Percentiles rank a stretch among this genome's conserved stretches.
Conservation (phyloP, 257 asterid species). For the Salvia rosmarinus region DNA sequence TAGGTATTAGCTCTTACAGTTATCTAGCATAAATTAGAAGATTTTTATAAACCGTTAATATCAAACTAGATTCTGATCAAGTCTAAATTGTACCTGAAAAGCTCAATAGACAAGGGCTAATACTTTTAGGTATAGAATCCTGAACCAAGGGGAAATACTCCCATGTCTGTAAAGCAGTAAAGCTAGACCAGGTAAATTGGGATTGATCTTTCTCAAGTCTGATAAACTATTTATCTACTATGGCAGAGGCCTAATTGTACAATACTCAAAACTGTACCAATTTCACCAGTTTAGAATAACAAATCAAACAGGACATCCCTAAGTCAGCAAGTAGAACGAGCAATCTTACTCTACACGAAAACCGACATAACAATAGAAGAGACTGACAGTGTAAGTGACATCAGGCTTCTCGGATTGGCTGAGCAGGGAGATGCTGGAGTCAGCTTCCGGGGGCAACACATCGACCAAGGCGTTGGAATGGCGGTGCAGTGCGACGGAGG, state of each 20-base stretch:
- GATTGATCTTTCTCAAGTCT: neutral
- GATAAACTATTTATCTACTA: conserved; percentile 1
- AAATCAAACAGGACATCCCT: conserved; percentile 2
- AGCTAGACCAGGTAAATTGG: neutral
- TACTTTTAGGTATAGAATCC: neutral
- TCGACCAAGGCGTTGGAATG: conserved; percentile 83
- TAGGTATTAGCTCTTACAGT: neutral
- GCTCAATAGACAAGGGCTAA: neutral
- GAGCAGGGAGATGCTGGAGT: conserved; percentile 79
- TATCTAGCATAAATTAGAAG: conserved; percentile 4
- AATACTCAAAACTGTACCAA: neutral
- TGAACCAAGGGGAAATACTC: neutral
- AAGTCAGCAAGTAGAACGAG: conserved; percentile 11
- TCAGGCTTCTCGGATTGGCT: conserved; percentile 88
- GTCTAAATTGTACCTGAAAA: neutral
- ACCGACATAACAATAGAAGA: neutral
- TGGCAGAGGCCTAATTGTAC: neutral
- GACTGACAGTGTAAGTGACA: conserved; percentile 66
- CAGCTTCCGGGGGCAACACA: conserved; percentile 85
- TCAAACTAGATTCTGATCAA: neutral
- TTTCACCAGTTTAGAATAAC: neutral
- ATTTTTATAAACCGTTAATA: too few relatives aligned
- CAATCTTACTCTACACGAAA: neutral
- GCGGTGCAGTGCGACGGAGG: conserved; percentile 83
- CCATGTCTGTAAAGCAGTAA: neutral